Evolutionary conservation across 768 basidiomycete species (phyloP), one percentile per base, ranked within the genome.

Genomic region (Macrolepiota albuminosa): DNA sequence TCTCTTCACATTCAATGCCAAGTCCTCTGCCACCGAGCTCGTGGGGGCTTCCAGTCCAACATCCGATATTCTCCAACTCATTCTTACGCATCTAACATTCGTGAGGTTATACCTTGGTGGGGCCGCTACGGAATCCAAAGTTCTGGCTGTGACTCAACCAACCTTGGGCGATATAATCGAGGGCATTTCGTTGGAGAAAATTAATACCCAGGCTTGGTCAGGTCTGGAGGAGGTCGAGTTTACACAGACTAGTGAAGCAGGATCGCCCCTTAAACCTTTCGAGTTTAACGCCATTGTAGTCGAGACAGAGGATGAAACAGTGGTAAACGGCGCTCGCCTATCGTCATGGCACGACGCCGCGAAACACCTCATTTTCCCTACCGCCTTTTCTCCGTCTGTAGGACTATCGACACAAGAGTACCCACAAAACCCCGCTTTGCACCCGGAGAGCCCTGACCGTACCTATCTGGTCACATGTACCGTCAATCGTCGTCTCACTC

Each of bases 401-500:
- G 73, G 77, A 31, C 58, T 65, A 10, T 66, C 73, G 6, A 56
- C 66, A 14, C 80, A 82, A 43, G 74, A 80, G 37, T 82, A 79
- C 58, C 75, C 80, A 13, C 84, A 85, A 65, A 78, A 88, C 59
- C 86, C 89, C 14, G 78, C 86, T 4, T 77, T 96, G 36, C 92
- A 89, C 45, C 97, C 97, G 13, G 94, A 97, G 66, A 70, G 90
- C 26, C 76, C 88, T 3, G 96, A 98, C 60, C 87, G 88, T 68
- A 98, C 95, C 26, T 98, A 83, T 83, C 85, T 98, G 57, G 87
- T 98, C 58, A 96, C 92, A 9, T 95, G 94, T 72, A 85, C 87
- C 6, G 95, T 97, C 72, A 98, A 98, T 76, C 86, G 88, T 47
- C 91, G 97, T 36, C 84, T 99, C 51, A 98, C 97, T 1, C 97